Conservation (phyloP, 805 yeast genomes). For the Groenewaldozyma salmanticensis region DNA sequence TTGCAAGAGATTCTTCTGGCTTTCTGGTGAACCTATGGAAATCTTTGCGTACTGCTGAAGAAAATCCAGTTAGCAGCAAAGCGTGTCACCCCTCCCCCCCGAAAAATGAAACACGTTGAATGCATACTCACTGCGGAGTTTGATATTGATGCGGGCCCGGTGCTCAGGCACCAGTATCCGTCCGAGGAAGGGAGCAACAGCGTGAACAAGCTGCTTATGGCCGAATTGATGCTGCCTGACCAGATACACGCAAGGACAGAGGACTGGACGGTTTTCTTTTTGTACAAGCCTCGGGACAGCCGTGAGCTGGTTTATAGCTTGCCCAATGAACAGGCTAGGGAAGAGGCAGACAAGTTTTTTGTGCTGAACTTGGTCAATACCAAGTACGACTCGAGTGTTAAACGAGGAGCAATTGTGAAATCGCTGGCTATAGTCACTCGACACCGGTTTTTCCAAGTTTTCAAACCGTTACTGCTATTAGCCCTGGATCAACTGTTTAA, state of each 20-base stretch:
- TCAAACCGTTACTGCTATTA: slow-evolving; percentile 48
- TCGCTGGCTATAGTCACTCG: slow-evolving; percentile 51
- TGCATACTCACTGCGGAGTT: slow-evolving; percentile 67
- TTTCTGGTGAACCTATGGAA: no score
- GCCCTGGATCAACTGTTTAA: slow-evolving; percentile 41
- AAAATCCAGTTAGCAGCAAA: no score
- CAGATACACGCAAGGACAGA: slow-evolving; percentile 46
- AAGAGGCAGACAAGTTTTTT: slow-evolving; percentile 39
- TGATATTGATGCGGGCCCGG: slow-evolving; percentile 67
- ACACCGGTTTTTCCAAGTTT: slow-evolving; percentile 42
- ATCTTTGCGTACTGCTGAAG: no score
- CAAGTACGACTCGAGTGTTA: slow-evolving; percentile 32
- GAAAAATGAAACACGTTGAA: no score
- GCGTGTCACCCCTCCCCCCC: no score
- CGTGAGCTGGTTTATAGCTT: slow-evolving; percentile 23
- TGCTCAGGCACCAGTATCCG: slow-evolving; percentile 54
- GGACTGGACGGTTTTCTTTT: slow-evolving; percentile 45
- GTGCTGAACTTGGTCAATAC: slow-evolving; percentile 50
- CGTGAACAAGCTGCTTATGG: slow-evolving; percentile 25
- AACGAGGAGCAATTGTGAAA: slow-evolving; percentile 52
- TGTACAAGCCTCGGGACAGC: slow-evolving; percentile 21
- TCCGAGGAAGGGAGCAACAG: slow-evolving; percentile 17
- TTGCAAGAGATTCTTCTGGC: no score
- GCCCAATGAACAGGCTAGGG: slow-evolving; percentile 14
- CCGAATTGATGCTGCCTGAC: slow-evolving; percentile 53